Conservation (phyloP, 768 basidiomycete genomes). For the Suillus discolor region DNA sequence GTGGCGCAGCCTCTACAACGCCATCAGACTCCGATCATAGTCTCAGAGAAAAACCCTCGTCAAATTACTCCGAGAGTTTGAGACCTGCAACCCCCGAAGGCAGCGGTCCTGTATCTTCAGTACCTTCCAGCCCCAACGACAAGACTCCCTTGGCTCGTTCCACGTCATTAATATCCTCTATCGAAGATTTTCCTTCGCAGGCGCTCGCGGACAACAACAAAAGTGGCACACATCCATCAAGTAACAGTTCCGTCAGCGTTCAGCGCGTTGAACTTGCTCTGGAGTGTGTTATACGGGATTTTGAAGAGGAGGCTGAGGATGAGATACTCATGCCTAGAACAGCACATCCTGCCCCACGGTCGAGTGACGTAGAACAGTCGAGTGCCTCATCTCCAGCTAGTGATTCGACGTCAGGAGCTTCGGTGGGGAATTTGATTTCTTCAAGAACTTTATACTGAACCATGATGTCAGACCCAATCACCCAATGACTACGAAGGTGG, state of each 20-base stretch:
- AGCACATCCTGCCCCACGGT: slow-evolving; percentile 46
- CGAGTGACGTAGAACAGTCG: slow-evolving; percentile 28
- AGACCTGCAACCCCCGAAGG: slow-evolving; percentile 61
- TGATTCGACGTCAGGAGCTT: slow-evolving; percentile 19
- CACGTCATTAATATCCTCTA: slow-evolving; percentile 41
- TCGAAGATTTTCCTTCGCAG: slow-evolving; percentile 29
- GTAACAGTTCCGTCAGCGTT: slow-evolving; percentile 52
- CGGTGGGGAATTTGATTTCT: slow-evolving; percentile 24
- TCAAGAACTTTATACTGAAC: slow-evolving; percentile 21
- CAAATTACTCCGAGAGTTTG: slow-evolving; percentile 48
- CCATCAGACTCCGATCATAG: slow-evolving; percentile 48
- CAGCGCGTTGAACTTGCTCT: slow-evolving; percentile 69
- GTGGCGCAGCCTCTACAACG: slow-evolving; percentile 43
- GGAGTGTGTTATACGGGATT: slow-evolving; percentile 74
- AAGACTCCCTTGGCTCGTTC: slow-evolving; percentile 43
- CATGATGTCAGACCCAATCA: slow-evolving; percentile 27
- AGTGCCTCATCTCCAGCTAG: slow-evolving; percentile 22
- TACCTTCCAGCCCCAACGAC: slow-evolving; percentile 46
- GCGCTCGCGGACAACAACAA: slow-evolving; percentile 16
- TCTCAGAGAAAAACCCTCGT: slow-evolving; percentile 46
- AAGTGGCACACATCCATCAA: slow-evolving; percentile 29
- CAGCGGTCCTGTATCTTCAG: slow-evolving; percentile 40
- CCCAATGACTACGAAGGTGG: slow-evolving; percentile 57
- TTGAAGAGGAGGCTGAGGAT: slow-evolving; percentile 75
- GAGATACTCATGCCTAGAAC: slow-evolving; percentile 77